Evolutionary conservation across 2,329 filamentous ascomycete species (phyloP).

Genomic region (Aureobasidium sp.): DNA sequence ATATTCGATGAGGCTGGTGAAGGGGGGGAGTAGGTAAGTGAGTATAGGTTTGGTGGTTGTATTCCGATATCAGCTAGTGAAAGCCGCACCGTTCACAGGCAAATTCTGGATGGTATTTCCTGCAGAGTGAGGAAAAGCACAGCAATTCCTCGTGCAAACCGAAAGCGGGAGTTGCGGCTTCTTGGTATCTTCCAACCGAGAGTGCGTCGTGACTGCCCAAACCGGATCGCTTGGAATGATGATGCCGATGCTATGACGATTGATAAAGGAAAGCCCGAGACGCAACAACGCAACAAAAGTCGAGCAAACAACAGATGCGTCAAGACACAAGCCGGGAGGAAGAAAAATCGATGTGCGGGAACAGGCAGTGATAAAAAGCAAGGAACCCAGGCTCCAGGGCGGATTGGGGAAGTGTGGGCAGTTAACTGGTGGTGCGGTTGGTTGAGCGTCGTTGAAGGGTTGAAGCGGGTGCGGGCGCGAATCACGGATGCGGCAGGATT

Average conservation of each 20-base stretch:
- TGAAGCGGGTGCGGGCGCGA: constrained; percentile 17
- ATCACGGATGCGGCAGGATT: constrained; percentile 17
- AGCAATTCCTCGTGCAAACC: constrained; percentile 6
- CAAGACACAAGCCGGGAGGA: constrained; percentile 7
- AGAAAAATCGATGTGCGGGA: constrained; percentile 9
- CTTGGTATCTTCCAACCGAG: constrained; percentile 16
- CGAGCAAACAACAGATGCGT: constrained; percentile 16
- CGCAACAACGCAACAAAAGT: constrained; percentile 20
- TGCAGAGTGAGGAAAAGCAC: constrained; percentile 9
- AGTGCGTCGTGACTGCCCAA: constrained; percentile 13
- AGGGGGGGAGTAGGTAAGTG: constrained; percentile 11
- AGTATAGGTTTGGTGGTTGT: constrained; percentile 19
- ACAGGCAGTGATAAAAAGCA: constrained; percentile 14
- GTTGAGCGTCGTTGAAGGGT: constrained; percentile 16
- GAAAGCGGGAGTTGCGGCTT: constrained; percentile 14
- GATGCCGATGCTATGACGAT: constrained; percentile 12
- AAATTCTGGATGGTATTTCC: constrained; percentile 1
- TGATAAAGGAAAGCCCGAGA: constrained; percentile 13
- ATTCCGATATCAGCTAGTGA: constrained; percentile 33
- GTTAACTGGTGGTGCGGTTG: constrained; percentile 15
- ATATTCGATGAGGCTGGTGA: constrained; percentile 11
- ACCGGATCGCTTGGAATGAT: not conserved
- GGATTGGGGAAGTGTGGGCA: constrained; percentile 10
- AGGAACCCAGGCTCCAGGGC: constrained; percentile 18
- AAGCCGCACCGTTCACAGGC: constrained; percentile 25